These are phyloP conservation scores for Globisporangium perplexum DNA, from an alignment of 352 stramenopile species.

Conservation along the genomic window DNA sequence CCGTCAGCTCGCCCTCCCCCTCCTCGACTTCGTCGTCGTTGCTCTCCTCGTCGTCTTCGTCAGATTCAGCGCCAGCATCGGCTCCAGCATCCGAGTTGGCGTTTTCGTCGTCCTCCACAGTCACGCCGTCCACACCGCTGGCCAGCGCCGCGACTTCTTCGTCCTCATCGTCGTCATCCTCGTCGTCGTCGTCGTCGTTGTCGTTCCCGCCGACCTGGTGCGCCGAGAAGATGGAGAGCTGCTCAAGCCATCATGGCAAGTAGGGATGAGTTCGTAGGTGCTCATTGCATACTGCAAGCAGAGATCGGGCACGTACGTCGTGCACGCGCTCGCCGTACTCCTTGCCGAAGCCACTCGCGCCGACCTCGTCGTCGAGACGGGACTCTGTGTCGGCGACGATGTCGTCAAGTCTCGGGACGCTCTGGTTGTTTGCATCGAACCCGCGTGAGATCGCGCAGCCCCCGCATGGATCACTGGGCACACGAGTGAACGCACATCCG, in stretches of 20 bases:
- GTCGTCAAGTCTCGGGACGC: conserved; percentile 49
- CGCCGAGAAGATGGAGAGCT: conserved; percentile 82
- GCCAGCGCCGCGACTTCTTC: conserved; percentile 28
- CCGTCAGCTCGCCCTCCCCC: conserved; percentile 10
- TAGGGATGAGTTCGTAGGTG: no score
- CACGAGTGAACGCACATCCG: conserved; percentile 59
- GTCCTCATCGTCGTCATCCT: conserved; percentile 34
- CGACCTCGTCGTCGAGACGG: conserved; percentile 61
- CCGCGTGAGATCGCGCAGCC: conserved; percentile 5
- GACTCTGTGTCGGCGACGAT: conserved; percentile 61
- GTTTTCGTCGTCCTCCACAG: conserved; percentile 22
- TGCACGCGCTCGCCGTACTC: conserved; percentile 71
- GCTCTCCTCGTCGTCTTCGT: conserved; percentile 6
- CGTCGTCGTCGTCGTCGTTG: conserved; percentile 33
- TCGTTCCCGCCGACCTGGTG: conserved; percentile 40
- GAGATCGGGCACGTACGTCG: conserved; percentile 29
- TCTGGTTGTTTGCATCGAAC: conserved; percentile 17
- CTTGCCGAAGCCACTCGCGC: conserved; percentile 76
- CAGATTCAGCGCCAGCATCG: not conserved
- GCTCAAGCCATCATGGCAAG: not conserved
- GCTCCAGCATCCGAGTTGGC: conserved; percentile 11
- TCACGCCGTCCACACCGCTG: conserved; percentile 29
- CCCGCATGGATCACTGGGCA: conserved; percentile 4
- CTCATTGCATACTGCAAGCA: no score
- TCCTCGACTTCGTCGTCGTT: conserved; percentile 23